phyloP scores from a whole-genome alignment of 2,329 filamentous ascomycete species.

The Podosphaera xanthii region DNA sequence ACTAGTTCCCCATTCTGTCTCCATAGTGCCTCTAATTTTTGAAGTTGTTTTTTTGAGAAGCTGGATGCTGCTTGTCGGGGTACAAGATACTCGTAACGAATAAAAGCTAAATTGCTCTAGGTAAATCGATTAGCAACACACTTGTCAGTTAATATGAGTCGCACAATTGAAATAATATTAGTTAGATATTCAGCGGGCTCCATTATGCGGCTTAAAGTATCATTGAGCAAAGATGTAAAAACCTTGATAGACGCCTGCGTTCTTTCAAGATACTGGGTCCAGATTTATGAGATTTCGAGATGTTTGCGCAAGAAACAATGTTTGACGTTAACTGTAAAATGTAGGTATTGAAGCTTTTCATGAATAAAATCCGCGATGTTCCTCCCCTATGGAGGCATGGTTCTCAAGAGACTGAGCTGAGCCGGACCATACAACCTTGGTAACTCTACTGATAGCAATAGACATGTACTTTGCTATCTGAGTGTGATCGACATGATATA shows the following conservation, averaged over 20 bases:
- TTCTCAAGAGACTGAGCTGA: too few relatives aligned
- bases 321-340: not conserved
- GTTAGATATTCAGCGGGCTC: constrained; percentile 16
- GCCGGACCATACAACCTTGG: too few relatives aligned
- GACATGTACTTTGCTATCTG: too few relatives aligned
- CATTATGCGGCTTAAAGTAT: constrained; percentile 11
- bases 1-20: constrained; percentile 13
- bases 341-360: not conserved
- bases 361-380: too few relatives aligned
- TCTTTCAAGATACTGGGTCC: too few relatives aligned
- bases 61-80: constrained; percentile 5
- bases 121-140: not conserved
- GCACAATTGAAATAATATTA: constrained; percentile 17
- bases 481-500: too few relatives aligned
- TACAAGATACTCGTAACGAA: constrained; percentile 16
- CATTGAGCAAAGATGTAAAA: constrained; percentile 2
- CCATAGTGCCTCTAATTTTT: constrained; percentile 12
- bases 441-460: too few relatives aligned
- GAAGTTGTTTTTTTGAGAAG: constrained; percentile 10
- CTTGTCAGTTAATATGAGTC: not conserved
- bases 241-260: not conserved
- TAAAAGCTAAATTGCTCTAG: constrained; percentile 15
- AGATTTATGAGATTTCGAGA: too few relatives aligned
- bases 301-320: too few relatives aligned
- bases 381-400: too few relatives aligned